These are phyloP conservation scores for Paramecium pentaurelia DNA, from an alignment of 73 alveolate genomes.

Conservation along the genomic window DNA sequence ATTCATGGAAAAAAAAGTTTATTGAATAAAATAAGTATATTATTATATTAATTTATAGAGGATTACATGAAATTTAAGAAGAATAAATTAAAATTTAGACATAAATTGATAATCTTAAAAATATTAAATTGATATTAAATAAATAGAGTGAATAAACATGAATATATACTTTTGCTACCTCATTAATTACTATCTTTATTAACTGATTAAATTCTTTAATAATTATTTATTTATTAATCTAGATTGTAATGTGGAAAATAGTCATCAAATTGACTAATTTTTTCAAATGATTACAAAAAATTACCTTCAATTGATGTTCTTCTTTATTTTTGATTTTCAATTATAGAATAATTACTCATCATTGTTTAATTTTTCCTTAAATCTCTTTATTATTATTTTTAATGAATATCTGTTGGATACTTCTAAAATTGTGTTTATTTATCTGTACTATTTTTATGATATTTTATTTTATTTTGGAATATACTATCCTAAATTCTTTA, in stretches of 20 bases:
- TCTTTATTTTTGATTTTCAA: neutral
- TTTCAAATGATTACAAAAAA: neutral
- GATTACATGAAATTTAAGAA: neutral
- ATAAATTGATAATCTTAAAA: neutral
- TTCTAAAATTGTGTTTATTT: neutral
- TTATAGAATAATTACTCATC: neutral
- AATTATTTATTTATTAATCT: neutral
- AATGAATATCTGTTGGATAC: neutral
- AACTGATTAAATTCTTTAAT: neutral
- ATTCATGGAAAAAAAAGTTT: neutral
- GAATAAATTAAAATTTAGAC: neutral
- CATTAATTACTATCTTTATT: neutral
- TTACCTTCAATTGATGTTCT: neutral
- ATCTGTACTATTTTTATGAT: neutral
- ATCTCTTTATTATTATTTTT: neutral
- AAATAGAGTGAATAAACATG: neutral
- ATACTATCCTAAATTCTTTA: neutral
- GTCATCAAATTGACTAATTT: neutral
- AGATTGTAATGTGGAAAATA: slow-evolving; percentile 17
- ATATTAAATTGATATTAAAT: neutral
- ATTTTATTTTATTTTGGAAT: neutral
- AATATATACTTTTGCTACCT: neutral
- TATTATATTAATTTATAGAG: neutral
- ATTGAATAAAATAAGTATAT: slow-evolving; percentile 3
- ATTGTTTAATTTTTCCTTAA: neutral